Conservation (phyloP, 257 asterid species). For the Solanum dulcamara region DNA sequence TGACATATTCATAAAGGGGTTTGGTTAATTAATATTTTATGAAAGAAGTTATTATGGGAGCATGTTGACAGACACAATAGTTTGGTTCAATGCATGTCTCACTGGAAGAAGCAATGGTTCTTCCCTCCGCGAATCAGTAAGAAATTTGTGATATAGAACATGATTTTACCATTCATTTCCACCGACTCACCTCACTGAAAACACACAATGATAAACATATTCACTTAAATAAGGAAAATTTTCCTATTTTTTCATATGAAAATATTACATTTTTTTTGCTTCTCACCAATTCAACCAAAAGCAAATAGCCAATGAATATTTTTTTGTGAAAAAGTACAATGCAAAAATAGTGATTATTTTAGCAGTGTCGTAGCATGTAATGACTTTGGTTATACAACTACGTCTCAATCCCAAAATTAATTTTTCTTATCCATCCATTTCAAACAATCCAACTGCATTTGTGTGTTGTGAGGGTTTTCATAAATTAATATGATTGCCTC, state of each 20-base stretch:
- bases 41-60: neutral
- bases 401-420: neutral
- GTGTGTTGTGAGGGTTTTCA: neutral
- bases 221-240: neutral
- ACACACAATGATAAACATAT: too few species aligned
- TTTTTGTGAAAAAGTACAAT: neutral
- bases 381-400: neutral
- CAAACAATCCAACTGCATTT: neutral
- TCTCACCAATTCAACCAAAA: neutral
- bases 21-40: neutral
- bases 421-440: neutral
- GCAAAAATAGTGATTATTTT: neutral
- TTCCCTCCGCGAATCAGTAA: neutral
- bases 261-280: neutral
- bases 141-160: neutral
- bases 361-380: neutral
- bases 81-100: neutral
- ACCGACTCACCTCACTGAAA: neutral
- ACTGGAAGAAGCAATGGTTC: neutral
- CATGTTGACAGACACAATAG: neutral
- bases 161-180: neutral
- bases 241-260: neutral
- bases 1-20: neutral
- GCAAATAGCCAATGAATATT: neutral
- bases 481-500: neutral